These are phyloP conservation scores for Colletotrichum sp. DNA, from an alignment of 2,329 filamentous ascomycete genomes.

Conservation along the genomic window DNA sequence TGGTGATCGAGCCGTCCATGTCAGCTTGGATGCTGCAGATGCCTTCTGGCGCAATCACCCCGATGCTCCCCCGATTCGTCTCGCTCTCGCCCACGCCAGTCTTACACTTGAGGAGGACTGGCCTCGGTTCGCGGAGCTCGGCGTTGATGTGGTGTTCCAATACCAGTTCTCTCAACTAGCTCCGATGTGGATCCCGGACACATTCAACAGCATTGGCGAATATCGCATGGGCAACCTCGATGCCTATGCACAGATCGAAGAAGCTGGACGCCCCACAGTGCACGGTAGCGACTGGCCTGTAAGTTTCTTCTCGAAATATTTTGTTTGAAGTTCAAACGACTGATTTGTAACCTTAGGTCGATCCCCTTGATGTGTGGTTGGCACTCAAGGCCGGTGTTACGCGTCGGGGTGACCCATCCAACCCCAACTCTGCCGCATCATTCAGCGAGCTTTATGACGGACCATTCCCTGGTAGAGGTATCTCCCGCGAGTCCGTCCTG, in stretches of 20 bases:
- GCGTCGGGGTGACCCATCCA: slow-evolving; percentile 28
- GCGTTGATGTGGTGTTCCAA: slow-evolving; percentile 28
- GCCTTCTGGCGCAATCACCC: slow-evolving; percentile 17
- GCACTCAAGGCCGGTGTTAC: slow-evolving; percentile 30
- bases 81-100: slow-evolving; percentile 30
- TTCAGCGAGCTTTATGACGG: slow-evolving; percentile 22
- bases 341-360: slow-evolving; percentile 16
- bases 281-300: slow-evolving; percentile 33
- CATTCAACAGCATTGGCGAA: slow-evolving; percentile 24
- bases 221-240: slow-evolving; percentile 32
- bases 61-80: neutral
- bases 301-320: neutral
- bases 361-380: slow-evolving; percentile 31
- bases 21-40: slow-evolving; percentile 28
- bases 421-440: slow-evolving; percentile 27
- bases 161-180: slow-evolving; percentile 32
- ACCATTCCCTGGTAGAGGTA: neutral
- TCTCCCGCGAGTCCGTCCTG: slow-evolving; percentile 23
- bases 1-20: slow-evolving; percentile 28
- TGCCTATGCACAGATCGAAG: slow-evolving; percentile 24
- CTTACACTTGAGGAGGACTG: slow-evolving; percentile 27
- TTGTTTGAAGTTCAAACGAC: neutral
- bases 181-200: slow-evolving; percentile 28
- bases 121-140: slow-evolving; percentile 27
- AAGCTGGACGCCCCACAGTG: slow-evolving; percentile 4